Percentiles rank a stretch among this genome's conserved stretches.
Evolutionary conservation across 768 basidiomycete species (phyloP).

Genomic region (Omphalotus guepiniiformis): DNA sequence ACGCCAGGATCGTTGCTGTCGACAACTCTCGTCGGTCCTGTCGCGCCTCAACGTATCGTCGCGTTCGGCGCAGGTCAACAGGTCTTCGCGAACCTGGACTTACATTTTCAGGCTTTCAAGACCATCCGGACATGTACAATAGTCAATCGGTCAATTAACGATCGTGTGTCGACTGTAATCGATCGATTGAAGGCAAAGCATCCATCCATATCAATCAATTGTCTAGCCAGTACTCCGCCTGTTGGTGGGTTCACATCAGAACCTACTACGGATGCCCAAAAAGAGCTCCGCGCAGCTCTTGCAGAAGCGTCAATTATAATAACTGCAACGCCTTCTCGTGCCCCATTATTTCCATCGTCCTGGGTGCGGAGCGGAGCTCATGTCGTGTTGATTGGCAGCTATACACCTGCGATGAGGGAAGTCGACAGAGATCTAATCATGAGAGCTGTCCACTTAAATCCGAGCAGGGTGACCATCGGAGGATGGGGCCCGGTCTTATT

Average conservation of each 20-base stretch:
- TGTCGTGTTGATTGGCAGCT: conserved; percentile 77
- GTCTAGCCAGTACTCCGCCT: too few species aligned
- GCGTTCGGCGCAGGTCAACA: conserved; percentile 76
- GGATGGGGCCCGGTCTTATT: conserved; percentile 36
- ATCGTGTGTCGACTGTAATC: conserved; percentile 40
- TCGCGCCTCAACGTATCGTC: conserved; percentile 41
- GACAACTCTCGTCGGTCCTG: conserved; percentile 45
- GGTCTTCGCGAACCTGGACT: conserved; percentile 56
- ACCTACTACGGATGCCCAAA: conserved; percentile 6
- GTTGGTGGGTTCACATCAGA: conserved; percentile 7
- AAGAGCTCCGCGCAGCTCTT: conserved; percentile 29
- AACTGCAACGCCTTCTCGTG: conserved; percentile 69
- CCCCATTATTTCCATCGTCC: conserved; percentile 63
- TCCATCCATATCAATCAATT: conserved; percentile 13
- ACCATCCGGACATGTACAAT: conserved; percentile 52
- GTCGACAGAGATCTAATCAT: conserved; percentile 55
- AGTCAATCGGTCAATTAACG: conserved; percentile 55
- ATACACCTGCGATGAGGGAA: conserved; percentile 78
- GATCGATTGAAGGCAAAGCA: conserved; percentile 14
- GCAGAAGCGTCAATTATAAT: conserved; percentile 55
- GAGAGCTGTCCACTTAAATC: conserved; percentile 34
- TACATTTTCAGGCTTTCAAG: conserved; percentile 56
- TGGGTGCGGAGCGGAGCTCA: conserved; percentile 64
- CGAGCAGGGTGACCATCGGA: neutral
- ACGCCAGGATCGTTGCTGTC: conserved; percentile 64